Evolutionary conservation across 345 rosid genomes (phyloP).

Genomic region (Bruguiera gymnorhiza): DNA sequence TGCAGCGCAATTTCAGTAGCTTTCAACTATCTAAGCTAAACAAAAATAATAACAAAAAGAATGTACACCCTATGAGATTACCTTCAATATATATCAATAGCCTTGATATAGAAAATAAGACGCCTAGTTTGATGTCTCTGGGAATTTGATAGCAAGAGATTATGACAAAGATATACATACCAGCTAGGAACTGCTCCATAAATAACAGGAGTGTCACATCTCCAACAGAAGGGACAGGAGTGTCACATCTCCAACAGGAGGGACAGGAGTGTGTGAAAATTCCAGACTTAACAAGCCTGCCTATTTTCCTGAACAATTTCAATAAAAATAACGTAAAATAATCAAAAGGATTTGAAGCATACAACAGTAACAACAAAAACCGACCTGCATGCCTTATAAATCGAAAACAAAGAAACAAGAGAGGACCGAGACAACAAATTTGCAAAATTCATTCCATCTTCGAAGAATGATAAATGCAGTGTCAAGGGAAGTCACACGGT

Average conservation of each 20-base stretch:
- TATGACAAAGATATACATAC: constrained; percentile 30
- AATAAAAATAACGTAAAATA: not conserved
- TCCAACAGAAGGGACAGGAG: constrained; percentile 85
- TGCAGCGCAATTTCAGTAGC: too few species aligned
- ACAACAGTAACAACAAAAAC: not conserved
- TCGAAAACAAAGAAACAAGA: too few species aligned
- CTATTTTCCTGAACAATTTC: constrained; percentile 57
- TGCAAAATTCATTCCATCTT: too few species aligned
- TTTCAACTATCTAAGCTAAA: too few species aligned
- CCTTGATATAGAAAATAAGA: not conserved
- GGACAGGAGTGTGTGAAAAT: constrained; percentile 77
- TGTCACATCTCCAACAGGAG: too few species aligned
- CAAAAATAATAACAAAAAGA: too few species aligned
- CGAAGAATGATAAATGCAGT: too few species aligned
- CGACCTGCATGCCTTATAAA: too few species aligned
- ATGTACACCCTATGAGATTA: not conserved
- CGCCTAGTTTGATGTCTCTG: not conserved
- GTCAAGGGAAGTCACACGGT: too few species aligned
- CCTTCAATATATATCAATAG: not conserved
- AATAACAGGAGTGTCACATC: constrained; percentile 93
- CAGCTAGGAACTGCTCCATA: constrained; percentile 97
- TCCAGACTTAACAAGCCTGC: constrained; percentile 88
- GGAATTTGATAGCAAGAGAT: too few species aligned
- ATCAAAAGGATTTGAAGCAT: not conserved
- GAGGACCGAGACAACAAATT: too few species aligned